These are phyloP conservation scores for Fusarium graminum DNA, from an alignment of 2,329 filamentous ascomycete species.

Conservation along the genomic window DNA sequence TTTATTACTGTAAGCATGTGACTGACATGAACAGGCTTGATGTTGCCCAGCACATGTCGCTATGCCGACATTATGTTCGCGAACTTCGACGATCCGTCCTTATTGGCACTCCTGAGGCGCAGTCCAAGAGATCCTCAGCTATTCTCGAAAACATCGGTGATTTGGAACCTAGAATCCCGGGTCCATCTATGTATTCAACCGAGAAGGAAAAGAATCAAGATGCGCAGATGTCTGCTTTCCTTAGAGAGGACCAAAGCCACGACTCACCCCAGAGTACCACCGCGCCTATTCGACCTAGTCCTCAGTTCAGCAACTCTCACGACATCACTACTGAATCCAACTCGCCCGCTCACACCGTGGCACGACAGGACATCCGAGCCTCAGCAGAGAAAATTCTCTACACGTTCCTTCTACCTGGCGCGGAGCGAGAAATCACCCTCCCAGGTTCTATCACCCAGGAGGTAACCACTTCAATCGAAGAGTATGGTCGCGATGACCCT, in stretches of 20 bases:
- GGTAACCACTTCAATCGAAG: constrained; percentile 89
- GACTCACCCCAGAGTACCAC: constrained; percentile 68
- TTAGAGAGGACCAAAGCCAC: constrained; percentile 75
- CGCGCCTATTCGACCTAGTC: constrained; percentile 61
- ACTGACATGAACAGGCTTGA: constrained; percentile 79
- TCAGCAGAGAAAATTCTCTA: constrained; percentile 99
- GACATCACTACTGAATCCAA: constrained; percentile 79
- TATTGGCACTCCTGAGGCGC: constrained; percentile 90
- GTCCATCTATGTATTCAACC: constrained; percentile 72
- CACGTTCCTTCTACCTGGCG: constrained; percentile 93
- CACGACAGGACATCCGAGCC: constrained; percentile 89
- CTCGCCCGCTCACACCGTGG: constrained; percentile 85
- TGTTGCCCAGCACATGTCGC: constrained; percentile 98
- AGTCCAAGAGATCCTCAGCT: constrained; percentile 88
- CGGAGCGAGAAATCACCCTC: constrained; percentile 94
- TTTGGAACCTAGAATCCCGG: constrained; percentile 69
- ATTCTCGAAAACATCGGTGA: constrained; percentile 81
- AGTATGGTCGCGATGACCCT: constrained; percentile 91
- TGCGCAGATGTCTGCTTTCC: constrained; percentile 89
- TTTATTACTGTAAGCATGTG: neutral
- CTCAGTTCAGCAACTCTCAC: constrained; percentile 70
- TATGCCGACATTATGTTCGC: constrained; percentile 96
- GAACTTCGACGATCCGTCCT: constrained; percentile 94
- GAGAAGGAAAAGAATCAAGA: constrained; percentile 84
- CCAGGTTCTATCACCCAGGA: constrained; percentile 88